Evolutionary conservation across 2,329 filamentous ascomycete species (phyloP), one percentile per base, ranked within the genome.

Genomic region (Paraphoma chrysanthemicola): DNA sequence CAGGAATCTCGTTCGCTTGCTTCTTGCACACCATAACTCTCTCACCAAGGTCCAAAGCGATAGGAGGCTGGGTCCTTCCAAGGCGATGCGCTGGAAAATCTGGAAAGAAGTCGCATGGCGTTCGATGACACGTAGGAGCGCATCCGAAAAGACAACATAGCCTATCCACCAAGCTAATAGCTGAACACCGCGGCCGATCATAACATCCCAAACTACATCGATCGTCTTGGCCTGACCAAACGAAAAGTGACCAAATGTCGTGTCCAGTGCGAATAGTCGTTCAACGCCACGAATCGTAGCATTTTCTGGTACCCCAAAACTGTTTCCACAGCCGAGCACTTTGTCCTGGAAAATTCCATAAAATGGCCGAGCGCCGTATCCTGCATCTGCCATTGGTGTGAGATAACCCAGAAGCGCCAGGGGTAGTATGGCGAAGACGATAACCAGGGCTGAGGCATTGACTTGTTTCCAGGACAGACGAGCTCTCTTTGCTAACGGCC

Each of bases 171-270:
- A 73, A 8, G 74, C 67, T 1, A 75, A 8, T 1, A 71, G 29
- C 49, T 78, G 76, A 2, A 63, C 66, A 6, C 75, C 73, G 8
- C 73, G 63, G 2, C 72, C 75, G 11, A 78, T 47, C 2, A 69
- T 29, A 9, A 77, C 57, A 51, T 78, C 75, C 74, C 74, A 78
- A 1, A 57, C 48, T 6, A 75, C 66, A 48, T 77, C 74, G n/a
- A 78, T 70, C 2, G 68, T 57, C 48, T 78, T 78, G 12, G 64
- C 76, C 9, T 65, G 62, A 9, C 69, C 59, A 46, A 78, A 77
- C 0, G 67, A 49, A 17, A 70, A 69, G 0, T 31, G 44, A 0
- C 71, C 73, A 31, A 55, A 69, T 0, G 64, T 68, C 3, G 39
- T 28, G 50, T 74, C 72, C 5, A 76, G 58, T 14, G 69, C 63